Conservation (phyloP, 2,329 filamentous ascomycete genomes). For the Tolypocladium ovalisporum region DNA sequence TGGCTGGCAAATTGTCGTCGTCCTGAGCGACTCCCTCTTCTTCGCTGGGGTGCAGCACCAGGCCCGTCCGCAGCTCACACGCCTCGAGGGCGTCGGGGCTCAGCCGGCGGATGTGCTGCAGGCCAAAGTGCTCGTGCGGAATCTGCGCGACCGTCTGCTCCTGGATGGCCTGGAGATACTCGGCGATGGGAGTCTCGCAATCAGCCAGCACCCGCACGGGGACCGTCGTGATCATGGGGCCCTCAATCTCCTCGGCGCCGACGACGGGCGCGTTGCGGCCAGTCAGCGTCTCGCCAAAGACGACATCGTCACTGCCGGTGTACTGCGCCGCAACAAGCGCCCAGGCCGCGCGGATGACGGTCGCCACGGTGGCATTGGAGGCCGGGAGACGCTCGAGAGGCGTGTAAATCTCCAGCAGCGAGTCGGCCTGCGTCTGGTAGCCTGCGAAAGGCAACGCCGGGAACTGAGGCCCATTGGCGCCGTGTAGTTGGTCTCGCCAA, state of each 20-base stretch:
- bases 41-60: conserved; percentile 40
- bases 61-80: conserved; percentile 42
- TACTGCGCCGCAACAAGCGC: conserved; percentile 43
- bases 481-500: conserved; percentile 34
- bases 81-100: conserved; percentile 43
- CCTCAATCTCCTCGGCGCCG: conserved; percentile 43
- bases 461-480: conserved; percentile 35
- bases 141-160: conserved; percentile 45
- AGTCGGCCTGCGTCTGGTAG: conserved; percentile 40
- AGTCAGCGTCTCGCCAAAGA: conserved; percentile 49
- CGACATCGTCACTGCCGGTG: conserved; percentile 38
- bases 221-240: conserved; percentile 50
- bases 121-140: conserved; percentile 52
- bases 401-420: conserved; percentile 41
- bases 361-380: conserved; percentile 39
- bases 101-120: conserved; percentile 47
- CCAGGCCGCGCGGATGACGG: conserved; percentile 49
- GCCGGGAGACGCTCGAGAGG: conserved; percentile 19
- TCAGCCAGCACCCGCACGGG: conserved; percentile 30
- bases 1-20: conserved; percentile 28
- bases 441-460: conserved; percentile 33
- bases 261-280: conserved; percentile 40
- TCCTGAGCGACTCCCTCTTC: conserved; percentile 12
- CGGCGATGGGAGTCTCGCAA: conserved; percentile 21
- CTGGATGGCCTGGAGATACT: conserved; percentile 47